Evolutionary conservation across 352 stramenopile genomes (phyloP).

Genomic region (Phytophthora cryptogea): DNA sequence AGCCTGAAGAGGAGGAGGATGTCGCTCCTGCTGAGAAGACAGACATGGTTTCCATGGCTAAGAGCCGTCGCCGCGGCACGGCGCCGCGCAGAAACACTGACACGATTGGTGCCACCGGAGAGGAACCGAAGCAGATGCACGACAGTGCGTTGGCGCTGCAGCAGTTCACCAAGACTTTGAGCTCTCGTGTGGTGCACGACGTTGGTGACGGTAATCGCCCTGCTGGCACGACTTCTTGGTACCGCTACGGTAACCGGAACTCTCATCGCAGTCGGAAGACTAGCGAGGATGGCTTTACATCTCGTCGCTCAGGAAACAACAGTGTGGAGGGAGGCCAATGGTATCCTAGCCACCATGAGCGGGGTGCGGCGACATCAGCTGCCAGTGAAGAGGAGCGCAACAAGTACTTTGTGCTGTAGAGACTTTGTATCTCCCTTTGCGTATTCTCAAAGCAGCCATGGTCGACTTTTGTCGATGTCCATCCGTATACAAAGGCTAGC

Average conservation of each 20-base stretch:
- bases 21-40: slow-evolving; percentile 21
- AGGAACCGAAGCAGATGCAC: slow-evolving; percentile 49
- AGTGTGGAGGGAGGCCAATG: slow-evolving; percentile 53
- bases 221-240: slow-evolving; percentile 61
- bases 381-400: slow-evolving; percentile 73
- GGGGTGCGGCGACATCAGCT: slow-evolving; percentile 41
- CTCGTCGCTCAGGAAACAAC: slow-evolving; percentile 70
- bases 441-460: slow-evolving; percentile 24
- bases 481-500: slow-evolving; percentile 29
- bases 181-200: slow-evolving; percentile 73
- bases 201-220: slow-evolving; percentile 42
- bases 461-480: slow-evolving; percentile 22
- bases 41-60: slow-evolving; percentile 38
- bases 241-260: slow-evolving; percentile 77
- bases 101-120: slow-evolving; percentile 45
- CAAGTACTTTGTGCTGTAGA: slow-evolving; percentile 88
- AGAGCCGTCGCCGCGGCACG: slow-evolving; percentile 31
- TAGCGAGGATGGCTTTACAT: slow-evolving; percentile 53
- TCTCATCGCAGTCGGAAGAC: slow-evolving; percentile 69
- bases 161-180: slow-evolving; percentile 85
- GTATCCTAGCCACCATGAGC: slow-evolving; percentile 46
- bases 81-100: slow-evolving; percentile 46
- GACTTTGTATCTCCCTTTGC: slow-evolving; percentile 22
- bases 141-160: slow-evolving; percentile 77
- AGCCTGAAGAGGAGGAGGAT: slow-evolving; percentile 52